Base-by-base conservation (phyloP, 257 asterid species). In the Ocimum tenuiflorum region DNA sequence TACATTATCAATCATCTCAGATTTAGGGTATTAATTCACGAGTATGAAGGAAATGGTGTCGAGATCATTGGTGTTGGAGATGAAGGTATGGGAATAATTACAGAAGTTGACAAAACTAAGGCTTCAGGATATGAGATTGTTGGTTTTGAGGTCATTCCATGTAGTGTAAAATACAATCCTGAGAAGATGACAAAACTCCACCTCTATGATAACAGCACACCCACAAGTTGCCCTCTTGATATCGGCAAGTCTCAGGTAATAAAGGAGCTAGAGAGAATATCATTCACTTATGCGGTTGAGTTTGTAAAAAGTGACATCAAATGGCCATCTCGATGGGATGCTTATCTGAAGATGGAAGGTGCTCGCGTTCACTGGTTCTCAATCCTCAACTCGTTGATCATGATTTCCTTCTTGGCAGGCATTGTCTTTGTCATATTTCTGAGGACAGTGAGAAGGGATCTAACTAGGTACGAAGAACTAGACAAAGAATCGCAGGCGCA, bases 271-370 rank as follows among this genome's bases (percentile, higher is more conserved):
- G 95, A 85, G 59, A 69, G 82, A 63, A 84, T 88, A 39, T 78
- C 95, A 10, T 88, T 88, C 70, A 85, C 91, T 1, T 88, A 88
- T 70, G 95, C 86, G 67, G 90, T 88, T 50, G 88, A 79, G 72
- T 88, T 86, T 68, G 84, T 81, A 65, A 79, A 81, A 69, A 86
- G 91, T 55, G 71, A 81, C 59, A 82, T 73, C 63, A 82, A 75
- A 68, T 86, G 96, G 95, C 96, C 95, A 17, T 86, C 96, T 38
- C 77, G 96, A 36, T 88, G 96, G 96, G 96, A 88, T 68, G 91
- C 89, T 48, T 88, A 88, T 74, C 74, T 88, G 50, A 86, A 86
- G 72, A 88, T 84, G 95, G 96, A 88, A 65, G 96, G 91, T 24
- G 79, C 81, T 3, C 88, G 89, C 24, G 91, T 88, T 29, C 96